phyloP scores from a whole-genome alignment of 2,329 filamentous ascomycete species.

The Grosmannia serpens region DNA sequence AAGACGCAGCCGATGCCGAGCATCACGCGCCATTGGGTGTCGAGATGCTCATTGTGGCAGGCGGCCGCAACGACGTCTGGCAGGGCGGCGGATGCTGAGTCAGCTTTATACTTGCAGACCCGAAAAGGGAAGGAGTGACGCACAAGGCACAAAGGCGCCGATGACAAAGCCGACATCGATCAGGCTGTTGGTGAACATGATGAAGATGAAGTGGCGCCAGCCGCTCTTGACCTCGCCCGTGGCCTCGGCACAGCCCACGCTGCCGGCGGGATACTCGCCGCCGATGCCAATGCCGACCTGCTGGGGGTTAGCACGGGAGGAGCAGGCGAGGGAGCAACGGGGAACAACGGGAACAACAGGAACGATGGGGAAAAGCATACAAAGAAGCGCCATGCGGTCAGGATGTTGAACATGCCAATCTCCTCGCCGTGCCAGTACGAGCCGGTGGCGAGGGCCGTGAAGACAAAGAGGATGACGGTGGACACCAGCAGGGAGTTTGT shows the following conservation, averaged over 20 bases:
- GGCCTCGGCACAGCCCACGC: slow-evolving; percentile 72
- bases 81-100: background rate
- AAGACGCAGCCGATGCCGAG: slow-evolving; percentile 72
- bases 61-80: slow-evolving; percentile 40
- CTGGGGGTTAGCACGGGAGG: background rate
- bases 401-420: slow-evolving; percentile 59
- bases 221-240: slow-evolving; percentile 72
- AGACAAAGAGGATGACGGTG: slow-evolving; percentile 73
- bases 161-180: slow-evolving; percentile 60
- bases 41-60: slow-evolving; percentile 48
- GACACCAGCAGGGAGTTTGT: slow-evolving; percentile 72
- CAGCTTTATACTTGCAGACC: background rate
- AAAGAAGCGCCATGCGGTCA: slow-evolving; percentile 79
- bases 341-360: background rate
- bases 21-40: slow-evolving; percentile 70
- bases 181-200: slow-evolving; percentile 35
- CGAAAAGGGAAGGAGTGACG: slow-evolving; percentile 11
- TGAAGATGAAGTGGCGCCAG: slow-evolving; percentile 81
- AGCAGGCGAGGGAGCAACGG: background rate
- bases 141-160: slow-evolving; percentile 59
- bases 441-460: slow-evolving; percentile 67
- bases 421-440: slow-evolving; percentile 62
- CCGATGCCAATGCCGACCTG: slow-evolving; percentile 64
- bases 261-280: slow-evolving; percentile 71
- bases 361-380: slow-evolving; percentile 27